Conservation (phyloP, 441 rosid species). For the Sinapis alba region DNA sequence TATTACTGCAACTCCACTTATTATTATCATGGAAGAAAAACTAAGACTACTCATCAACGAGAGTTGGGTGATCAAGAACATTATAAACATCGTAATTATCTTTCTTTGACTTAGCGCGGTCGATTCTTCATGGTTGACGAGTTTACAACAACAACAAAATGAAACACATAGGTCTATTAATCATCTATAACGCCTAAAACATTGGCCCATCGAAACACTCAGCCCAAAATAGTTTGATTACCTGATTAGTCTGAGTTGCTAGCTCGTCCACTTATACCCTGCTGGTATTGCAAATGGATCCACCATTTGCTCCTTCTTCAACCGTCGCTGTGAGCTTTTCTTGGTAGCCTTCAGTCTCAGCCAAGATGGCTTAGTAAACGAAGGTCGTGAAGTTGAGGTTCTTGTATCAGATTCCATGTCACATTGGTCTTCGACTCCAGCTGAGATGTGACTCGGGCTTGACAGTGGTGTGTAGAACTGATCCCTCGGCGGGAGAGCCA, state of each 20-base stretch:
- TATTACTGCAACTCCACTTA: not conserved
- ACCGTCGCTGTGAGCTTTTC: slow-evolving; percentile 7
- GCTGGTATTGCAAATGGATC: slow-evolving; percentile 79
- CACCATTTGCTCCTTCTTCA: slow-evolving; percentile 14
- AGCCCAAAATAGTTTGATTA: not conserved
- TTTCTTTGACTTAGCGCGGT: not conserved
- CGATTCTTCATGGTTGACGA: not conserved
- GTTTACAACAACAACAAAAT: not conserved
- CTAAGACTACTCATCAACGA: not conserved
- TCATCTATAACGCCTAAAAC: not conserved
- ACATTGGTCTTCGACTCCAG: slow-evolving; percentile 41
- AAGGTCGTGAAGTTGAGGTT: slow-evolving; percentile 34
- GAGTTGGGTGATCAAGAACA: not conserved
- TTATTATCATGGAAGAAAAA: not conserved
- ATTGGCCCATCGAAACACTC: not conserved
- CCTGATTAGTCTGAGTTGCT: slow-evolving; percentile 49
- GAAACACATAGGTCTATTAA: not conserved
- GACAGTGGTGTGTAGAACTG: slow-evolving; percentile 82
- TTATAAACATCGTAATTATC: not conserved
- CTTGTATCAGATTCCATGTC: slow-evolving; percentile 54
- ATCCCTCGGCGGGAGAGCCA: slow-evolving; percentile 66
- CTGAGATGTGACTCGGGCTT: slow-evolving; percentile 60
- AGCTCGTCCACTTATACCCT: slow-evolving; percentile 66
- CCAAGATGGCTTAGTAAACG: slow-evolving; percentile 50
- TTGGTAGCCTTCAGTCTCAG: slow-evolving; percentile 47